phyloP scores from a whole-genome alignment of 2,329 filamentous ascomycete genomes.

The Beauveria sp. region DNA sequence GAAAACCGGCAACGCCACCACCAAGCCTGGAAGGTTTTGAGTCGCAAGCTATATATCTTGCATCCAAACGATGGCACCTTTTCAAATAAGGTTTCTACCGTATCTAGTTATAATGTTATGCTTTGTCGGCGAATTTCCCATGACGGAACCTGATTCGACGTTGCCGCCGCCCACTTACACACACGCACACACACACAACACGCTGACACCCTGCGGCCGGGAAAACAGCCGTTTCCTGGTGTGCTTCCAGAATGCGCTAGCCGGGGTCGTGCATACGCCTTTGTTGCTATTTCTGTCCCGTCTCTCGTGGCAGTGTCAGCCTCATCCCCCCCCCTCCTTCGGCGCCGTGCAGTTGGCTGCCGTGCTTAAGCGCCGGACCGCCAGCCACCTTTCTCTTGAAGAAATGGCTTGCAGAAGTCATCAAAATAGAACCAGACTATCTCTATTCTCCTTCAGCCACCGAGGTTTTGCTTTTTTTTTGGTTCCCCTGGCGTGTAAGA shows the following conservation, averaged over 20 bases:
- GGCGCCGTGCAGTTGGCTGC: background rate
- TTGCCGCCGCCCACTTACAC: background rate
- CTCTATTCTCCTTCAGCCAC: background rate
- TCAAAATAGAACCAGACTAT: background rate
- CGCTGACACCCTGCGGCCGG: background rate
- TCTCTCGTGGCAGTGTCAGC: slow-evolving; percentile 6
- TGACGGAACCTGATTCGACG: background rate
- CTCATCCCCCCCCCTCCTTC: background rate
- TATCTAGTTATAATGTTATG: no score
- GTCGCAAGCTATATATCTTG: background rate
- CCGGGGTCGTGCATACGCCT: background rate
- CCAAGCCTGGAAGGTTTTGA: background rate
- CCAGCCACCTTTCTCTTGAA: background rate
- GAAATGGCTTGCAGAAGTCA: background rate
- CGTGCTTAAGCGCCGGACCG: slow-evolving; percentile 3
- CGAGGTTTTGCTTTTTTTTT: no score
- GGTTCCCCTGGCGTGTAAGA: no score
- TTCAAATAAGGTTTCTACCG: no score
- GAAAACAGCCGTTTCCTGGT: background rate
- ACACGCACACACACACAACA: background rate
- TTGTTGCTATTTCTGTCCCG: slow-evolving; percentile 7
- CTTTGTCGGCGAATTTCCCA: no score
- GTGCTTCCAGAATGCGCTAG: background rate
- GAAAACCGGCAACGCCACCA: background rate
- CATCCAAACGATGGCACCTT: no score